These are phyloP conservation scores for Cutaneotrichosporon arboriforme DNA, from an alignment of 1,284 basidiomycete species.

Conservation along the genomic window DNA sequence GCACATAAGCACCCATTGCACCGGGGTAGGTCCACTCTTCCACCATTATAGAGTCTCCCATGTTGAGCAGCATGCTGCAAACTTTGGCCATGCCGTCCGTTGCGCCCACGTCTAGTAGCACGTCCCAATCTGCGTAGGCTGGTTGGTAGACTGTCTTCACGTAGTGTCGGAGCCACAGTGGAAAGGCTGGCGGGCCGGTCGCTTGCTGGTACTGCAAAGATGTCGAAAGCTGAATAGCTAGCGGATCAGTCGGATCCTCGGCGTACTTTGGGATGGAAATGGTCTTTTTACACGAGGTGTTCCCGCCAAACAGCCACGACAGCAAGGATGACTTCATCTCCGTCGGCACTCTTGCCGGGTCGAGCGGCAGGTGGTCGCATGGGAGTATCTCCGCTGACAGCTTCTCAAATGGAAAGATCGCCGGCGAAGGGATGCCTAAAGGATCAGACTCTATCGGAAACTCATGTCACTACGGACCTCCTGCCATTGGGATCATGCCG, in stretches of 20 bases:
- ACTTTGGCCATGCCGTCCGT: slow-evolving; percentile 61
- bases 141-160: slow-evolving; percentile 61
- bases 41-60: slow-evolving; percentile 65
- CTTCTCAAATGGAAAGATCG: slow-evolving; percentile 49
- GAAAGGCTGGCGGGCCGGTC: slow-evolving; percentile 43
- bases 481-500: slow-evolving; percentile 28
- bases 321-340: slow-evolving; percentile 49
- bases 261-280: slow-evolving; percentile 59
- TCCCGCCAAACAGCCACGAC: slow-evolving; percentile 56
- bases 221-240: slow-evolving; percentile 57
- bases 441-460: background rate
- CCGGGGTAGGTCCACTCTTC: slow-evolving; percentile 54
- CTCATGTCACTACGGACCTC: background rate
- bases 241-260: slow-evolving; percentile 36
- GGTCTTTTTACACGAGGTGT: slow-evolving; percentile 3
- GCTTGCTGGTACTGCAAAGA: slow-evolving; percentile 65
- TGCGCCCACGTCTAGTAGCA: slow-evolving; percentile 63
- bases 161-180: slow-evolving; percentile 54
- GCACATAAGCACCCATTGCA: slow-evolving; percentile 44
- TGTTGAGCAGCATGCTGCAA: slow-evolving; percentile 60
- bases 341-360: slow-evolving; percentile 52
- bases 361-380: slow-evolving; percentile 44
- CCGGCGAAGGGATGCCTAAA: slow-evolving; percentile 46
- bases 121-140: slow-evolving; percentile 61
- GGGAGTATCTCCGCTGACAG: slow-evolving; percentile 41